Conservation (phyloP, 192 early-diverging fungal species). For the Entrophospora sp. region DNA sequence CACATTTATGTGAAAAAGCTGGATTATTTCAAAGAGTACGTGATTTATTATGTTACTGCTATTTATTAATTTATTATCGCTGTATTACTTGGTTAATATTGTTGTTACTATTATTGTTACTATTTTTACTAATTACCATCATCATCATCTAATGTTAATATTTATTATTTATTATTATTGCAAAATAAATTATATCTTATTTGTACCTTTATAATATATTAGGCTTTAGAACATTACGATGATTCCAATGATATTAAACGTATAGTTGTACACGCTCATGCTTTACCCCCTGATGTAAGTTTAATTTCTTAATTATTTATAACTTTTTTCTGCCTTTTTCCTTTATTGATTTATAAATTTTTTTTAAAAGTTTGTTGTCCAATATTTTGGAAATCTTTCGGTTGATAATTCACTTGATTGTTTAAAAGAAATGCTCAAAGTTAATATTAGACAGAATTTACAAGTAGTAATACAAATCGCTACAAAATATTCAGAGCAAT, state of each 20-base stretch:
- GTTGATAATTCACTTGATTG: slow-evolving; percentile 97
- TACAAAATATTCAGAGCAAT: slow-evolving; percentile 94
- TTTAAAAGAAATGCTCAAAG: slow-evolving; percentile 85
- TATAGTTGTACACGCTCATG: slow-evolving; percentile 80
- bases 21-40: slow-evolving; percentile 83
- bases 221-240: slow-evolving; percentile 93
- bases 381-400: slow-evolving; percentile 91
- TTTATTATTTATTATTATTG: not conserved
- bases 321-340: too few species aligned
- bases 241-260: slow-evolving; percentile 96
- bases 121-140: too few species aligned
- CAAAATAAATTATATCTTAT: not conserved
- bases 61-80: too few species aligned
- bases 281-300: slow-evolving; percentile 60
- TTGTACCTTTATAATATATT: not conserved
- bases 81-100: too few species aligned
- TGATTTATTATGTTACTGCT: too few species aligned
- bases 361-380: slow-evolving; percentile 62
- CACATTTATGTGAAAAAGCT: slow-evolving; percentile 93
- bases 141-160: not conserved
- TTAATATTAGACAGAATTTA: slow-evolving; percentile 90
- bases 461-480: slow-evolving; percentile 93
- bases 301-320: not conserved
- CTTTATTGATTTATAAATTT: not conserved
- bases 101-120: too few species aligned